Evolutionary conservation across 306 rosid species (phyloP).

Genomic region (Mimosa bimucronata): DNA sequence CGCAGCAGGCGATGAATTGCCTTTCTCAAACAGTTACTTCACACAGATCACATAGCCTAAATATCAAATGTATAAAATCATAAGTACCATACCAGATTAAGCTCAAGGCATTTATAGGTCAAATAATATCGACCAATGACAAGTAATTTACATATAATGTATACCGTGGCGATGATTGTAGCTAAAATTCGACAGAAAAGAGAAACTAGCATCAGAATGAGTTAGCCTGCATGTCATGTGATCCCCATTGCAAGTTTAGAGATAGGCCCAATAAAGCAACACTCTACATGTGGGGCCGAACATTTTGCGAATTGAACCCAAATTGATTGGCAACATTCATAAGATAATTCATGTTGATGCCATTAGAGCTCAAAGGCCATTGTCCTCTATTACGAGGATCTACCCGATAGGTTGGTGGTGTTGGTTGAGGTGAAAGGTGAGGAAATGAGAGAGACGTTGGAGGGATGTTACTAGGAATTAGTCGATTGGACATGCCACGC

Average conservation of each 20-base stretch:
- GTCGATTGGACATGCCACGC: background rate
- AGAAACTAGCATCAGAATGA: background rate
- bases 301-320: constrained; percentile 33
- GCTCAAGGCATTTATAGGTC: background rate
- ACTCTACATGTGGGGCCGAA: background rate
- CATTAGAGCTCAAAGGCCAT: constrained; percentile 4
- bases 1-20: background rate
- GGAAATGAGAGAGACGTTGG: constrained; percentile 39
- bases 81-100: background rate
- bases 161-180: background rate
- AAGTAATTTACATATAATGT: background rate
- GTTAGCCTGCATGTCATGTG: background rate
- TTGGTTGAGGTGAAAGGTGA: constrained; percentile 30
- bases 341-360: background rate
- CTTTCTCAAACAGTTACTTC: background rate
- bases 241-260: background rate
- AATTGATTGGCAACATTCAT: constrained; percentile 38
- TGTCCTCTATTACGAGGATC: constrained; percentile 35
- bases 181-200: background rate
- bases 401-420: constrained; percentile 30
- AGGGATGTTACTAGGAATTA: background rate
- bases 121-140: background rate
- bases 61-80: background rate
- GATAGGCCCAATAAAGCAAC: background rate
- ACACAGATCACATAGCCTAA: background rate